Percentiles rank a stretch among this genome's conserved stretches.
These are phyloP conservation scores for Termitomyces sp. DNA, from an alignment of 768 basidiomycete species.

Conservation along the genomic window DNA sequence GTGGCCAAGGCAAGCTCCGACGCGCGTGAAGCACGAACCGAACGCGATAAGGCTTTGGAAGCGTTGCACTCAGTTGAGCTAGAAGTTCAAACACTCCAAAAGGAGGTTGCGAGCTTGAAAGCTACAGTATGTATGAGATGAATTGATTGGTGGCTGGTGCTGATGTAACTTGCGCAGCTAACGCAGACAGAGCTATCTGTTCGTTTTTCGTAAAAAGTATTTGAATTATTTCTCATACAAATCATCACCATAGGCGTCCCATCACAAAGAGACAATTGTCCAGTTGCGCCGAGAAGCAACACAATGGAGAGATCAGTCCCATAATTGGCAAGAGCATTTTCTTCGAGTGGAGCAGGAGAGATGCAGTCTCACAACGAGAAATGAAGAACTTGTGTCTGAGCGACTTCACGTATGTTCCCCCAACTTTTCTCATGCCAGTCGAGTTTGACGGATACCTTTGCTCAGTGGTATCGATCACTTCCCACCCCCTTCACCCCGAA, in stretches of 20 bases:
- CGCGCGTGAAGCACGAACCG: constrained; percentile 38
- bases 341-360: constrained; percentile 69
- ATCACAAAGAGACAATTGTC: constrained; percentile 55
- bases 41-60: constrained; percentile 44
- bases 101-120: constrained; percentile 31
- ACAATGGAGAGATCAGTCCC: constrained; percentile 74
- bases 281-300: constrained; percentile 59
- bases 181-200: constrained; percentile 56
- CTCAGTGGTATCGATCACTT: constrained; percentile 14
- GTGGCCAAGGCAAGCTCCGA: constrained; percentile 45
- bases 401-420: constrained; percentile 35
- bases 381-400: constrained; percentile 56
- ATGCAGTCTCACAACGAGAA: constrained; percentile 46
- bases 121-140: constrained; percentile 38
- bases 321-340: constrained; percentile 80
- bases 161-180: constrained; percentile 30
- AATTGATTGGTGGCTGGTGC: constrained; percentile 1
- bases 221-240: neutral
- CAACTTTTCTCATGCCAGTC: neutral
- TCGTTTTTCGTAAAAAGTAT: constrained; percentile 12
- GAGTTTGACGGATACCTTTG: constrained; percentile 1
- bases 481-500: constrained; percentile 30
- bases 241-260: constrained; percentile 38
- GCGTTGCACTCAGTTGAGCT: constrained; percentile 38
- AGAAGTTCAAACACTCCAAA: constrained; percentile 46